Evolutionary conservation across 2,329 filamentous ascomycete genomes (phyloP), one percentile per base, ranked within the genome.

Genomic region (Emergomyces africanus): DNA sequence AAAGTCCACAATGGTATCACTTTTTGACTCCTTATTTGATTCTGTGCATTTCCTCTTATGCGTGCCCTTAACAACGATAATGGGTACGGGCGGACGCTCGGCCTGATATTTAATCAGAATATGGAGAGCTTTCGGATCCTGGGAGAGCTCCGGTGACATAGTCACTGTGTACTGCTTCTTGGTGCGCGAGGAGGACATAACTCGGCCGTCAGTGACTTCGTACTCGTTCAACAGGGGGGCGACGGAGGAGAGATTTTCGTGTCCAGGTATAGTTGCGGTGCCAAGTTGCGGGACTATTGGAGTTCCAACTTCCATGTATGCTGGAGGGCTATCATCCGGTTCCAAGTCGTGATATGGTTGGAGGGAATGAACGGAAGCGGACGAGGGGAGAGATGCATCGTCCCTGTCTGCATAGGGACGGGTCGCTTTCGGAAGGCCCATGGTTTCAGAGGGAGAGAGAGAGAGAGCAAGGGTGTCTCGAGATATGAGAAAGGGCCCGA

Each of bases 1-100:
- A 56, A 71, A 71, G 61, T 71, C 70, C 5, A 63, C 62, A 14
- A 71, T 64, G 0, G 62, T 65, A 39, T 68, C 63, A 4, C 59
- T 49, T 3, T 42, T 39, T 9, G 33, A 50, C 12, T 14, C 33
- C 4, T 25, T 48, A 3, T 57, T 57, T 15, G 20, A 25, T 3
- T 64, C 62, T n/a, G 67, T 64, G 23, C 66, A 57, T 35, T 64
- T 61, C 4, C 55, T 57, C 3, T 71, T 71, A 68, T 85, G 83
- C 3, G 77, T 77, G 57, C 83, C 83, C 37, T 74, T 71, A 48
- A 86, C 69, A 54, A 74, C 75, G 9, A 84, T 74, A 57, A 73
- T 77, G 0, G 79, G 78, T n/a, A 80, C 76, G 0, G 82, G 82
- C 4, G 83, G 82, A 10, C 74, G 67, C 33, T 65, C 65, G 30